Evolutionary conservation across 331 rosid species (phyloP).

Genomic region (Telfairia occidentalis): DNA sequence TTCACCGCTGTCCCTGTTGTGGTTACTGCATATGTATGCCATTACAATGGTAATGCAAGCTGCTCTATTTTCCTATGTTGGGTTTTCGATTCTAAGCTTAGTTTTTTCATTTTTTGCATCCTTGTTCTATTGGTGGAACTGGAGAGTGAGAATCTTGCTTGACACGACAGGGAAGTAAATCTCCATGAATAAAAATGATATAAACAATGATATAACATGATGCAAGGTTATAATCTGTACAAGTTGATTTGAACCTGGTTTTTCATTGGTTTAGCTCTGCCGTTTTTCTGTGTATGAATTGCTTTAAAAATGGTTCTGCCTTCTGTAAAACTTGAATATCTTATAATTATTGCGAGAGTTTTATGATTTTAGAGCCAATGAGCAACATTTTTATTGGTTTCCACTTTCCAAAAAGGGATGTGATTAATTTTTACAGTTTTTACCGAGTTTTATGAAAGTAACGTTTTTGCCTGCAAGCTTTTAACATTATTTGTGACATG

Average conservation of each 20-base stretch:
- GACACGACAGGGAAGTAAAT: neutral
- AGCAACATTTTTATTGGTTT: neutral
- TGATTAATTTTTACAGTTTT: neutral
- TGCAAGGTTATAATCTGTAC: neutral
- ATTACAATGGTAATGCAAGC: slow-evolving; percentile 60
- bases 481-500: neutral
- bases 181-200: neutral
- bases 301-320: neutral
- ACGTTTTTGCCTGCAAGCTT: neutral
- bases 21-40: slow-evolving; percentile 81
- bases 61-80: neutral
- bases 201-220: neutral
- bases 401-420: neutral
- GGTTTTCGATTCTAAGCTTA: neutral
- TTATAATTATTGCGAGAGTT: neutral
- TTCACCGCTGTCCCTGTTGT: slow-evolving; percentile 82
- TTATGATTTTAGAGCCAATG: neutral
- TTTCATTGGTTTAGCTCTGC: neutral
- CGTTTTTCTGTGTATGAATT: neutral
- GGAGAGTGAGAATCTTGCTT: neutral
- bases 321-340: slow-evolving; percentile 1
- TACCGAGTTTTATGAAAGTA: neutral
- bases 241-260: neutral
- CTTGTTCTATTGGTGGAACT: neutral
- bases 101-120: slow-evolving; percentile 13